Percentiles rank a stretch among this genome's conserved stretches.
Conservation (phyloP, 805 yeast genomes). For the Yamadazyma sp. region DNA sequence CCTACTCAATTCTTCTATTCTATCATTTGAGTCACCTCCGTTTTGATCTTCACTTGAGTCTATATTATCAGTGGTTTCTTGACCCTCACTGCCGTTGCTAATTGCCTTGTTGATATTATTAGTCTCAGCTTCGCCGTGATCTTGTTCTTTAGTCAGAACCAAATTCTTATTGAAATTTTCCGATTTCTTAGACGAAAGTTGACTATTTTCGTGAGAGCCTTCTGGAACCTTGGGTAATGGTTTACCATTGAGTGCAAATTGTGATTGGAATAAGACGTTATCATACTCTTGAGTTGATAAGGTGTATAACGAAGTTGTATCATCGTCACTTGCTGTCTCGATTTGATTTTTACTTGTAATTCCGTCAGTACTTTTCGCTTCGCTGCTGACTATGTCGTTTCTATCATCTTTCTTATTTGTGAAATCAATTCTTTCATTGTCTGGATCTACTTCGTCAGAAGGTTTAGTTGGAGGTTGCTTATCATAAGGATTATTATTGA, state of each 20-base stretch:
- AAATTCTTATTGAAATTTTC: too few species aligned
- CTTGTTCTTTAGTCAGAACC: too few species aligned
- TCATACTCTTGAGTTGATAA: constrained; percentile 39
- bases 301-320: constrained; percentile 28
- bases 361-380: too few species aligned
- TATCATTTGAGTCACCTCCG: neutral
- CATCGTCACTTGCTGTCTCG: constrained; percentile 11
- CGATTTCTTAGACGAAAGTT: too few species aligned
- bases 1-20: neutral
- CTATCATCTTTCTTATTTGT: too few species aligned
- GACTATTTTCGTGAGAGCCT: too few species aligned
- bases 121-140: too few species aligned
- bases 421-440: neutral
- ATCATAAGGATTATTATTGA: constrained; percentile 2
- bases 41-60: neutral
- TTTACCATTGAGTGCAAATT: constrained; percentile 24
- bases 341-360: too few species aligned
- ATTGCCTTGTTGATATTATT: too few species aligned
- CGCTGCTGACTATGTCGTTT: too few species aligned
- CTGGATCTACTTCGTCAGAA: neutral
- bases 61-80: neutral
- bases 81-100: too few species aligned
- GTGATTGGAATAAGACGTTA: constrained; percentile 34
- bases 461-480: constrained; percentile 1
- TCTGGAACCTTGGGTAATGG: constrained; percentile 15